phyloP scores from a whole-genome alignment of 768 basidiomycete species.

The Amanita phalloides region DNA sequence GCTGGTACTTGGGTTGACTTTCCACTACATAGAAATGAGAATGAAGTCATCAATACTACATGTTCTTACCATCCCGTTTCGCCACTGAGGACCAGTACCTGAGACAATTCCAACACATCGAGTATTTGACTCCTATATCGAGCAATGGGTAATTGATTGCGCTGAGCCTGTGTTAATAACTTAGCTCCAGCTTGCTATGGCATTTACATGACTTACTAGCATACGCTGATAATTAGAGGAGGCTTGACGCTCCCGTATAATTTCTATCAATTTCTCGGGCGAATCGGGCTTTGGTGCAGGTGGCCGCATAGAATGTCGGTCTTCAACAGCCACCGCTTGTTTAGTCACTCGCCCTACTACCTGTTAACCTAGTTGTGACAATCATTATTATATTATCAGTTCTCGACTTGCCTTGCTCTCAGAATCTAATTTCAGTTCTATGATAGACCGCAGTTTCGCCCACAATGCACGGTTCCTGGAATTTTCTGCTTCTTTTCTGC shows the following conservation, averaged over 20 bases:
- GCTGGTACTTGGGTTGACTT: slow-evolving; percentile 96
- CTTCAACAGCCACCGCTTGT: not conserved
- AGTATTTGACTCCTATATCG: slow-evolving; percentile 67
- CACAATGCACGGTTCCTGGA: slow-evolving; percentile 57
- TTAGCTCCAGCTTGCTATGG: slow-evolving; percentile 1
- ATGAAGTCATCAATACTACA: slow-evolving; percentile 1
- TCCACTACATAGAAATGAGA: slow-evolving; percentile 41
- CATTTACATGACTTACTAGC: slow-evolving; percentile 46
- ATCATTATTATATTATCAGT: not conserved
- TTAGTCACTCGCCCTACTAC: not conserved
- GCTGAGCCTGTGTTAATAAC: slow-evolving; percentile 41
- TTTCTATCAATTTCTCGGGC: slow-evolving; percentile 42
- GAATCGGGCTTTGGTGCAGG: slow-evolving; percentile 13
- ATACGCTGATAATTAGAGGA: slow-evolving; percentile 74
- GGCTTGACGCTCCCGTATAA: slow-evolving; percentile 50
- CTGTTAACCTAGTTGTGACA: not conserved
- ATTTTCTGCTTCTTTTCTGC: slow-evolving; percentile 52
- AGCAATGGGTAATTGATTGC: slow-evolving; percentile 80
- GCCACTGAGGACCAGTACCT: slow-evolving; percentile 74
- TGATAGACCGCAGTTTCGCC: slow-evolving; percentile 52
- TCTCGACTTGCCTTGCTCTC: slow-evolving; percentile 27
- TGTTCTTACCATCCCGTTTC: slow-evolving; percentile 30
- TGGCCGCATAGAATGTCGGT: not conserved
- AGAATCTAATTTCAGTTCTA: slow-evolving; percentile 46
- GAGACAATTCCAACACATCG: slow-evolving; percentile 55